Evolutionary conservation across 352 stramenopile genomes (phyloP), one percentile per base, ranked within the genome.

Genomic region (Salisapilia sapeloensis): DNA sequence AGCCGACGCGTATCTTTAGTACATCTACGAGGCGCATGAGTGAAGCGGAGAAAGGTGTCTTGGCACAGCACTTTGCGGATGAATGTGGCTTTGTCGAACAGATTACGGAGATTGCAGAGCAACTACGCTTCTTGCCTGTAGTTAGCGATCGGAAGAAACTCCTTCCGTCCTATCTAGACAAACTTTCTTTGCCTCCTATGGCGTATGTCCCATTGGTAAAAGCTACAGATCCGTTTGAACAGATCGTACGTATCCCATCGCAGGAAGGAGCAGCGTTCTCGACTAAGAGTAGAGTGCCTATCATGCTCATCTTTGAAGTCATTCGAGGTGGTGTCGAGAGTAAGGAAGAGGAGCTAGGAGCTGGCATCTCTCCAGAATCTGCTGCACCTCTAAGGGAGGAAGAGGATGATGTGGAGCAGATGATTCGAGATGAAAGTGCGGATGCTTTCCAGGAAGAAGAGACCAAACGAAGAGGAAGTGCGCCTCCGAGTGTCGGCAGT

Each of bases 81-180:
- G 74, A 93, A 41, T 86, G 76, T 32, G 64, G 85, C 33, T 93
- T 92, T 35, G 77, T 92, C 6, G 57, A 92, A 50, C 75, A 89
- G 35, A 82, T 92, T 30, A 93, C 76, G 2, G 70, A 85, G 31
- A 84, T 91, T 40, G 69, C 77, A 0, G 77, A 92, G 33, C 52
- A 56, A 2, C 42, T 93, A 27, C 71, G 79, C 3, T 87, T 90
- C 23, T 66, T 92, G n/a, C 60, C 71, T 9, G 72, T 64, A 21
- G 58, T 85, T 35, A 48, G 69, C 17, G 70, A 91, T 20, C 61
- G 79, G 7, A 92, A 89, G 44, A 61, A 78, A 29, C 61, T 70
- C 1, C 40, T 93, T 14, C 65, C 71, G 0, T 70, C 57, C 6
- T 80, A 91, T 46, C 45, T 92, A 29, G 66, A 83, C 36, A 90